Evolutionary conservation across 192 early-diverging fungal species (phyloP).

Genomic region (Coemansia sp.): DNA sequence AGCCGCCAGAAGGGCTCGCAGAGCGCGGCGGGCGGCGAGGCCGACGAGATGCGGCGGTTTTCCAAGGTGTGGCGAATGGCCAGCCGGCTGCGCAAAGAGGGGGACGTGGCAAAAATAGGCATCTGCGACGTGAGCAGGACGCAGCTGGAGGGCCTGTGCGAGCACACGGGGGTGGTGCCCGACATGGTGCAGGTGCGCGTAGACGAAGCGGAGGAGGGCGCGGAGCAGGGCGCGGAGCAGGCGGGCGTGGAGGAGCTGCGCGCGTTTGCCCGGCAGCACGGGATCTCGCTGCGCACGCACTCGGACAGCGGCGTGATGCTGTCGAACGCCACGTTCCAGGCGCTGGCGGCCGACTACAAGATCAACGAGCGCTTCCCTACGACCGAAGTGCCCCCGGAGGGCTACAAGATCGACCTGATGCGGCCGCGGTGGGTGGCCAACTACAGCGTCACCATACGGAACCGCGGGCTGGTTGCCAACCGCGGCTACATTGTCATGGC

Average conservation of each 20-base stretch:
- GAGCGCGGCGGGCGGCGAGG: not conserved
- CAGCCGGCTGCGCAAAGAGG: conserved; percentile 17
- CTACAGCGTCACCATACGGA: conserved; percentile 40
- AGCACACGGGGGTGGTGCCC: conserved; percentile 18
- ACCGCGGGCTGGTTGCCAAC: conserved; percentile 42
- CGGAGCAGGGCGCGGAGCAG: not conserved
- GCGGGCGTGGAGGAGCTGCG: conserved; percentile 17
- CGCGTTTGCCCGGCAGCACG: conserved; percentile 15
- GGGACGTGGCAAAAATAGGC: conserved; percentile 37
- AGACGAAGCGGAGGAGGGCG: conserved; percentile 2
- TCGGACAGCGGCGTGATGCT: conserved; percentile 36
- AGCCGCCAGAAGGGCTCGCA: not conserved
- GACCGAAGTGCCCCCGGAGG: conserved; percentile 45
- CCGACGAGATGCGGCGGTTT: conserved; percentile 37
- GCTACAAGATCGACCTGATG: conserved; percentile 51
- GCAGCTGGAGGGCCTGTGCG: conserved; percentile 35
- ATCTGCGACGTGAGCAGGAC: conserved; percentile 29
- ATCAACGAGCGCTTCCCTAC: conserved; percentile 54
- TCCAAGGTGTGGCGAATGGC: conserved; percentile 38
- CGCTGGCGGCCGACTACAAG: conserved; percentile 37
- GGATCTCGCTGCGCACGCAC: conserved; percentile 37
- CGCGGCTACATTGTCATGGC: conserved; percentile 54
- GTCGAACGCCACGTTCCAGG: conserved; percentile 38
- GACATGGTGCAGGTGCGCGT: conserved; percentile 50
- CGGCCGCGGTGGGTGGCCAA: conserved; percentile 50